Evolutionary conservation across 2,329 filamentous ascomycete genomes (phyloP).

Genomic region (Cryphonectria carpinicola): DNA sequence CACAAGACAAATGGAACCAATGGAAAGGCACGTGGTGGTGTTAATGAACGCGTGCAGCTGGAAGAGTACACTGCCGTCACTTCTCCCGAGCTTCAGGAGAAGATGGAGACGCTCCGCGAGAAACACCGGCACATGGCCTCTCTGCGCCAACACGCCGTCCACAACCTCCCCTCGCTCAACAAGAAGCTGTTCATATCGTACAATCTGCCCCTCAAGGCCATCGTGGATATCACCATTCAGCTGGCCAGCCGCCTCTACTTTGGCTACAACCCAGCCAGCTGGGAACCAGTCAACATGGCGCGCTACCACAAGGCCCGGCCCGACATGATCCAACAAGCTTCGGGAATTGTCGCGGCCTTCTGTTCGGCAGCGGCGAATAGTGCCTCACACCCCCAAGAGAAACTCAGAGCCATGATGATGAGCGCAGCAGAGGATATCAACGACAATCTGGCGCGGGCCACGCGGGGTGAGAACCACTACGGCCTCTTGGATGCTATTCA

Average conservation of each 20-base stretch:
- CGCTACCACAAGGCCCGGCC: conserved; percentile 33
- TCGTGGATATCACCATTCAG: conserved; percentile 31
- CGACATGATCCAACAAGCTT: conserved; percentile 32
- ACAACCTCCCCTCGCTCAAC: conserved; percentile 25
- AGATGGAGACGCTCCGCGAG: conserved; percentile 5
- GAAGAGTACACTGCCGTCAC: conserved; percentile 16
- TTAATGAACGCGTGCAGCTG: not conserved
- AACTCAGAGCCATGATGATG: conserved; percentile 1
- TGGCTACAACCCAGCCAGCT: conserved; percentile 31
- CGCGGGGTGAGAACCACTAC: conserved; percentile 6
- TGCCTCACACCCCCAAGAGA: not conserved
- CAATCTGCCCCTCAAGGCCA: conserved; percentile 28
- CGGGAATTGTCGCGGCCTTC: conserved; percentile 27
- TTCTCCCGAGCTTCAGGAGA: conserved; percentile 24
- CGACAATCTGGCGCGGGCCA: not conserved
- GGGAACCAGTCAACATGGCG: conserved; percentile 32
- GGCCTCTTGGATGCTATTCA: conserved; percentile 1
- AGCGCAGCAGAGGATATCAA: conserved; percentile 2
- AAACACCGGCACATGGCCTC: conserved; percentile 24
- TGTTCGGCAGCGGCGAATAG: conserved; percentile 23
- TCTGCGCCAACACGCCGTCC: conserved; percentile 26
- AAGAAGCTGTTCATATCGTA: conserved; percentile 18
- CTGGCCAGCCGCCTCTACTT: conserved; percentile 32
- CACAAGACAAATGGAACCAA: not conserved
- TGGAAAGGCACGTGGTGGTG: too few species aligned